Evolutionary conservation across 2,329 filamentous ascomycete species (phyloP).

Genomic region (Pyrenophora teres): DNA sequence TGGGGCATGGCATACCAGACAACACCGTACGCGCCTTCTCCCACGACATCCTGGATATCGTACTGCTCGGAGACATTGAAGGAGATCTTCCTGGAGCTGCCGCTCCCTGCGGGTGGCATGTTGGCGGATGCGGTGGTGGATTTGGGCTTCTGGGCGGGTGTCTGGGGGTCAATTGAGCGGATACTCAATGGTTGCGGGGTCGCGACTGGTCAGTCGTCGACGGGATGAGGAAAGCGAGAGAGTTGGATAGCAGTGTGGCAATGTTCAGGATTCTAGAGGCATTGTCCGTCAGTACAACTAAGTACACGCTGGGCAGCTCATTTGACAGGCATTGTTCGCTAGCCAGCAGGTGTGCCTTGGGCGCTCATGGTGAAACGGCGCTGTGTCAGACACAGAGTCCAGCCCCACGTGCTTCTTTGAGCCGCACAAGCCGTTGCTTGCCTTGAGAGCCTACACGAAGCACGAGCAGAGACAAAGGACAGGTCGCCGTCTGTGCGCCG

Average conservation of each 20-base stretch:
- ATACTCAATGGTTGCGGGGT: constrained; percentile 17
- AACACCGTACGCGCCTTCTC: constrained; percentile 96
- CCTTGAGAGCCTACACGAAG: not conserved
- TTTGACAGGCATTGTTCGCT: constrained; percentile 23
- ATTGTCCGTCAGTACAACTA: constrained; percentile 29
- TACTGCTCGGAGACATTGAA: constrained; percentile 99
- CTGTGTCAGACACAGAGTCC: constrained; percentile 27
- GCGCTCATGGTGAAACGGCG: constrained; percentile 35
- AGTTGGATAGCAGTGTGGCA: constrained; percentile 2
- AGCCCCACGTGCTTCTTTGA: constrained; percentile 34
- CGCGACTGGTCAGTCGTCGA: constrained; percentile 9
- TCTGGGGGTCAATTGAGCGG: constrained; percentile 18
- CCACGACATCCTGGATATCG: constrained; percentile 98
- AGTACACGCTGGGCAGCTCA: constrained; percentile 8
- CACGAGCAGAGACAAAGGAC: constrained; percentile 3
- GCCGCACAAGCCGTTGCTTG: constrained; percentile 8
- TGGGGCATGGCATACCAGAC: constrained; percentile 74
- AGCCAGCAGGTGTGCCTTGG: constrained; percentile 24
- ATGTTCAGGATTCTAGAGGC: constrained; percentile 16
- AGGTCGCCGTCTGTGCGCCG: constrained; percentile 3
- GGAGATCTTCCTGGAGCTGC: constrained; percentile 84
- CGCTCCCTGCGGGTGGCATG: constrained; percentile 50
- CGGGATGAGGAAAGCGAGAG: not conserved
- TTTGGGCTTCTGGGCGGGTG: constrained; percentile 26
- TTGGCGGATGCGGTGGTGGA: constrained; percentile 24